Evolutionary conservation across 805 yeast genomes (phyloP), one percentile per base, ranked within the genome.

Genomic region (Lipomyces chichibuensis): DNA sequence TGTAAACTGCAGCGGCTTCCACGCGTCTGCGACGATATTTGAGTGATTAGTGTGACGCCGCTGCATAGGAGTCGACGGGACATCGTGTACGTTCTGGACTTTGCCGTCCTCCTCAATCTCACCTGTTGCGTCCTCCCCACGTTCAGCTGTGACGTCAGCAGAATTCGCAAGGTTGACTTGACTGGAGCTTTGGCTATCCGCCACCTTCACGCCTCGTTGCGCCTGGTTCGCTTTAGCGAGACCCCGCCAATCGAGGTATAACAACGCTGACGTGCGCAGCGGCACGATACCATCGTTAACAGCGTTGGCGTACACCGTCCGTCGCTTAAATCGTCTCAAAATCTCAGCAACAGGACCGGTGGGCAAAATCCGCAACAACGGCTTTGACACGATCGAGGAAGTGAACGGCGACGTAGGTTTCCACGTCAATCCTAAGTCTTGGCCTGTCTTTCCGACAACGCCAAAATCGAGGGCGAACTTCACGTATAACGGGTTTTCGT

Each of bases 211-310:
- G 2, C 75, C 76, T 17, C 67, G 65, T 32, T 67, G 69, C 2
- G 81, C 80, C 58, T 76, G 76, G 7, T 80, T 77, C 0, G 88
- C 88, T 59, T 83, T 82, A 2, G 84, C 80, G 20, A 89, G 79
- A 2, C 92, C 96, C 66, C 84, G 84, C 90, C 96, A 92, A 76
- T 95, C 98, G 14, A 95, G 77, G 74, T 89, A 94, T 33, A 94
- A 77, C 62, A 94, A 79, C 0, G 98, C 62, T 0, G 97, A 87
- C 0, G 99, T 95, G 61, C 98, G 81, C 72, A 95, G 80, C 0
- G 99, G 98, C 1, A 95, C 99, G 62, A 95, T 92, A 1, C 99
- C 99, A 79, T 95, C 99, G 77, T 95, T 88, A 23, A 91, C 82
- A 0, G 90, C 88, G 78, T 95, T 95, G 0, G 98, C 97, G 77